Base-by-base conservation (phyloP, 2,329 filamentous ascomycete species). In the Lecanoromycetidae sp. region DNA sequence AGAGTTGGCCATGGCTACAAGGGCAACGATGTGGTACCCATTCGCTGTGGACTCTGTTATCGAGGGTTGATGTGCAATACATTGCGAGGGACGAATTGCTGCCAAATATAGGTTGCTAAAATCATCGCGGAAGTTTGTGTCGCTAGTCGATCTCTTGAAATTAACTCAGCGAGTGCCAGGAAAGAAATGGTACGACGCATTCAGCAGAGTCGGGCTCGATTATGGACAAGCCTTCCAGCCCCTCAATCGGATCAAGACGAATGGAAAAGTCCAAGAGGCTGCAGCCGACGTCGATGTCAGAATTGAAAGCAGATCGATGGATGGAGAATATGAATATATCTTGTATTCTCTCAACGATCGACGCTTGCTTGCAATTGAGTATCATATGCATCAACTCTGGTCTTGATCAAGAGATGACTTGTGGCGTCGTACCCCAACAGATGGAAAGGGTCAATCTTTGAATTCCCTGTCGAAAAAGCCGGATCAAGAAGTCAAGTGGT, bases 301-400 rank as follows among this genome's bases (percentile, higher is more conserved):
- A 12, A 38, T 15, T 8, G 30, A 32, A 9, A 17, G 7, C 20
- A 32, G 43, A 40, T 7, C 26, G 5, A 20, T 45, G 8, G 19
- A 40, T 17, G 33, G 26, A 20, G 45, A 48, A 25, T 48, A 37
- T 5, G 23, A 20, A 3, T 38, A 38, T 12, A 38, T 38, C 36
- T 23, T 38, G 20, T 20, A 38, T n/a, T 20, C 36, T 20, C 15
- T 5, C 36, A 20, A 20, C 36, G 17, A 23, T 38, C 4, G 36
- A 38, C 15, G 26, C 20, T 6, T 29, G 17, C n/a, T 25, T 29
- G 23, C 20, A 43, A 19, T n/a, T 43, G 13, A 20, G 12, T 25
- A 43, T 29, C 23, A 33, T 33, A 5, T 43, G 4, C 29, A 5
- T 29, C 20, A 15, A 40, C 33, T 10, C 19, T 4, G 36, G 36